These are phyloP conservation scores for Centaurea solstitialis DNA, from an alignment of 129 eudicot species.

Conservation along the genomic window DNA sequence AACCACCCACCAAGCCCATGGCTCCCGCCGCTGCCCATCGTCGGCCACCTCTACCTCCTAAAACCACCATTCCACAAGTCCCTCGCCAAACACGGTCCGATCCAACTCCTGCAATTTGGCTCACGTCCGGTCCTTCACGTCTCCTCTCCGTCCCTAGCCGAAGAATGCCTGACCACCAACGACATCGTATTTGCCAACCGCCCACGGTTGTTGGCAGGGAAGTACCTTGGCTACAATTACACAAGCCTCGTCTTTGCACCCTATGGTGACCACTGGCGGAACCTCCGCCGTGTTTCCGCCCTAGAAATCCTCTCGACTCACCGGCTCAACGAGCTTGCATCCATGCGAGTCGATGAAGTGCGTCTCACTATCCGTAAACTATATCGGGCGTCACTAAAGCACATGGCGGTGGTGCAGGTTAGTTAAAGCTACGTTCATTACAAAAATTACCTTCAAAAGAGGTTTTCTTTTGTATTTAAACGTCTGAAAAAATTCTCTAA, in stretches of 20 bases:
- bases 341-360: constrained; percentile 41
- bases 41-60: constrained; percentile 15
- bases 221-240: constrained; percentile 58
- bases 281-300: constrained; percentile 45
- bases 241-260: constrained; percentile 53
- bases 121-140: not conserved
- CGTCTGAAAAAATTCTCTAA: too few species aligned
- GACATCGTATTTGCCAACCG: not conserved
- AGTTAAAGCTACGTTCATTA: too few species aligned
- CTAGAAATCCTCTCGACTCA: constrained; percentile 47
- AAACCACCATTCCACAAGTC: not conserved
- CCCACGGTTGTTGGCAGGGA: constrained; percentile 42
- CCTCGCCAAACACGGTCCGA: not conserved
- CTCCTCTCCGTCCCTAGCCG: not conserved
- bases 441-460: too few species aligned
- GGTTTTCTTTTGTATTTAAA: too few species aligned
- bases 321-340: constrained; percentile 29
- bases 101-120: not conserved
- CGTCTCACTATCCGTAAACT: constrained; percentile 16
- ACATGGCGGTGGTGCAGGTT: too few species aligned
- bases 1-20: constrained; percentile 41
- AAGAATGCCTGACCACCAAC: not conserved
- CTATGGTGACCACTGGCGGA: constrained; percentile 71
- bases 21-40: constrained; percentile 32
- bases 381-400: not conserved